phyloP scores from a whole-genome alignment of 768 basidiomycete species.

The Agaricus bisporus region DNA sequence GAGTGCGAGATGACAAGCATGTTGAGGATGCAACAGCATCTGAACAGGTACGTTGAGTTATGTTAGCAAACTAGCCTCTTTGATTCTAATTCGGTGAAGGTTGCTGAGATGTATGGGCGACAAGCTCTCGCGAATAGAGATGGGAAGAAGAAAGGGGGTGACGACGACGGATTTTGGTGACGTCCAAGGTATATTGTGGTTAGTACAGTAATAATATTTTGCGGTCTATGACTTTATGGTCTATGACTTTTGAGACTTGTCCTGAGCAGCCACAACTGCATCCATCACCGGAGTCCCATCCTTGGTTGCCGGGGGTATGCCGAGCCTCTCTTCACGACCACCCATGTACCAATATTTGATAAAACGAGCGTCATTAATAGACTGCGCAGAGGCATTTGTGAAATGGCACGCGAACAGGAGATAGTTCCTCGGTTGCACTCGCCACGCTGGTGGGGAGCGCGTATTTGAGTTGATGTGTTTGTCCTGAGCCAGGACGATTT shows the following conservation, averaged over 20 bases:
- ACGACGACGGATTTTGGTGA: conserved; percentile 79
- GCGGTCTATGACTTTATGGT: background rate
- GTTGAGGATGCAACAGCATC: conserved; percentile 90
- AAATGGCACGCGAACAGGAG: conserved; percentile 90
- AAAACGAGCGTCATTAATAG: conserved; percentile 79
- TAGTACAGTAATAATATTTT: no score
- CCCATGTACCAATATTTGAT: conserved; percentile 88
- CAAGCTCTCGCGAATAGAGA: conserved; percentile 79
- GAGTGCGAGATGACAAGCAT: conserved; percentile 87
- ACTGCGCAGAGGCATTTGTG: conserved; percentile 86
- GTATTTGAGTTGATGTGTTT: conserved; percentile 4
- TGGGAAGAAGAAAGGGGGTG: conserved; percentile 64
- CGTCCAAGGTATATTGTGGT: conserved; percentile 7
- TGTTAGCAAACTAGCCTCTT: background rate
- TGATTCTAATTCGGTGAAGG: conserved; percentile 33
- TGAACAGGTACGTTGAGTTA: conserved; percentile 64
- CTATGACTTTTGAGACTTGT: conserved; percentile 32
- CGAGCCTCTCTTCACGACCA: conserved; percentile 71
- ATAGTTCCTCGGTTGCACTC: conserved; percentile 94
- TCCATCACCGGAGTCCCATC: conserved; percentile 40
- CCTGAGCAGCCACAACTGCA: conserved; percentile 39
- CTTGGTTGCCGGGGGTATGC: conserved; percentile 22
- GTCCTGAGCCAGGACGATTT: conserved; percentile 2
- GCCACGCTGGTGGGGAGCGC: conserved; percentile 61
- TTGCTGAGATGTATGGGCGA: conserved; percentile 90